Percentiles rank a stretch among this genome's conserved stretches.
Evolutionary conservation across 139 green algal species (phyloP).

Genomic region (Marvania coccoides): DNA sequence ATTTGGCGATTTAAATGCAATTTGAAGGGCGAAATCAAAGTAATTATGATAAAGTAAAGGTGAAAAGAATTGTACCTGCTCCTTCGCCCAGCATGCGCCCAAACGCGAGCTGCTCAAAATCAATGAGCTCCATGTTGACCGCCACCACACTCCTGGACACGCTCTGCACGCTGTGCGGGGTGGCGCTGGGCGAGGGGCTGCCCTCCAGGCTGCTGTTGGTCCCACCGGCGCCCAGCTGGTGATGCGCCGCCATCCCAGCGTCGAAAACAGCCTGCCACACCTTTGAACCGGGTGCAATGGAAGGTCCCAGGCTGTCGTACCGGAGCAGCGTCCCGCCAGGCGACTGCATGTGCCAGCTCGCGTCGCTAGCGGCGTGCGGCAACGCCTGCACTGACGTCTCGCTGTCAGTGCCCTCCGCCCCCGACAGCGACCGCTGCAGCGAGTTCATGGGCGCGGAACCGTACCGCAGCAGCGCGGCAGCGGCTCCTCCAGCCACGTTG

Average conservation of each 20-base stretch:
- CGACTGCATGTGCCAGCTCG: not conserved
- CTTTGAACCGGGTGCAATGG: not conserved
- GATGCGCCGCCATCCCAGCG: not conserved
- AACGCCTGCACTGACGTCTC: not conserved
- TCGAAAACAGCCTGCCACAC: not conserved
- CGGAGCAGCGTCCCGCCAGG: not conserved
- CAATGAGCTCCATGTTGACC: conserved; percentile 20
- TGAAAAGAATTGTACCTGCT: conserved; percentile 3
- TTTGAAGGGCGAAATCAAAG: not conserved
- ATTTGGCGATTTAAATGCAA: not conserved
- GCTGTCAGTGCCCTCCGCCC: not conserved
- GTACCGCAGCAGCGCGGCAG: not conserved
- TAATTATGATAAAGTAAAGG: not conserved
- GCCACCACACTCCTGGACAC: not conserved
- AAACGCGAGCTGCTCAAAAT: conserved; percentile 13
- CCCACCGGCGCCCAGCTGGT: not conserved
- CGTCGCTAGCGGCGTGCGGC: not conserved
- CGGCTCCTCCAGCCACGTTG: not conserved
- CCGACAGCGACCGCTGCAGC: not conserved
- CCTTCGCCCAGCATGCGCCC: conserved; percentile 28
- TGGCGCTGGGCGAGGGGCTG: not conserved
- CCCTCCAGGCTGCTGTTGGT: not conserved
- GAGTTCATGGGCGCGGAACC: not conserved
- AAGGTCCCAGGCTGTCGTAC: not conserved
- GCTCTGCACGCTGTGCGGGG: not conserved